Evolutionary conservation across 805 yeast species (phyloP), one percentile per base, ranked within the genome.

Genomic region (Hanseniaspora lachancei): DNA sequence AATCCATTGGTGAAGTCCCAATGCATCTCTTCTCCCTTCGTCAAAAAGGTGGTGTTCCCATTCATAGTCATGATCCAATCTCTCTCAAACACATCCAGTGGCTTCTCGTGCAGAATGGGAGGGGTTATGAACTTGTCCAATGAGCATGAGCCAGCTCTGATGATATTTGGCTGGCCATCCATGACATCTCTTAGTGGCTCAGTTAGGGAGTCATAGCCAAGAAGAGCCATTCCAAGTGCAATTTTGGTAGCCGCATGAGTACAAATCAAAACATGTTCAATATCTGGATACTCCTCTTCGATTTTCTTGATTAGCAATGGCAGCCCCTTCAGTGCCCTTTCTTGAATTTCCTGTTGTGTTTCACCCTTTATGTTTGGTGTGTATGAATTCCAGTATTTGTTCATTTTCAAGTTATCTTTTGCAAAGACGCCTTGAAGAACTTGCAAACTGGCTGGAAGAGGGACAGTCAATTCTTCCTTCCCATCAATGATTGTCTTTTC

Each of bases 161-260:
- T 74, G 23, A 38, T 46, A 10, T 44, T 32, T 15, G 34, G 34
- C 46, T 53, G 56, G 16, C 56, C 56, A n/a, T 44, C 40, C n/a
- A n/a, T 7, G 2, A 46, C 54, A 42, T 50, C 42, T 21, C 29
- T 23, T n/a, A 50, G 35, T n/a, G 42, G 15, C 6, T 35, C 48
- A 10, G 48, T 50, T 12, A 43, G 52, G 73, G 69, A 2, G 69
- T 64, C 53, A 55, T 75, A 77, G 0, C 80, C 80, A 62, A 84
- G 64, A 16, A 91, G 71, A 0, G 85, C 76, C 79, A 87, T 79
- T 4, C 96, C 96, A 18, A 91, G 70, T 0, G 95, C 89, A 58
- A 89, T 87, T 66, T 88, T 87, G 5, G 95, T 77, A 3, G 97
- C 97, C 0, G 97, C 98, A 69, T 93, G 97, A 4, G 95, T 81